phyloP scores from a whole-genome alignment of 1,284 basidiomycete genomes.

The Fomitopsis pinicola region DNA sequence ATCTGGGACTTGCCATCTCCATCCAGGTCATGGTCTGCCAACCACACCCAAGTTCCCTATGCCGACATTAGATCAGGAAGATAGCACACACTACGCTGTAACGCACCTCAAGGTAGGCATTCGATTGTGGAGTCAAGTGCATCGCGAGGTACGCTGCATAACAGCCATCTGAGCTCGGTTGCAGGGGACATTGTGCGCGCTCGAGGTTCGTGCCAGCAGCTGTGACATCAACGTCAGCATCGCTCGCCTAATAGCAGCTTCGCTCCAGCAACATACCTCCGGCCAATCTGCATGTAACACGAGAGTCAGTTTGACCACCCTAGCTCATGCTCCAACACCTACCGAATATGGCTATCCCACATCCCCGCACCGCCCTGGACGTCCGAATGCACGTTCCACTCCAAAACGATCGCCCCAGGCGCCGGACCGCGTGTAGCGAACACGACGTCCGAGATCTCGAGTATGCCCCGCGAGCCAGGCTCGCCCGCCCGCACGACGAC shows the following conservation, averaged over 20 bases:
- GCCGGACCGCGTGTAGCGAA: conserved; percentile 54
- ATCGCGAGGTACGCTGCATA: conserved; percentile 57
- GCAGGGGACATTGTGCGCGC: conserved; percentile 37
- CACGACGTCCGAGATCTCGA: conserved; percentile 61
- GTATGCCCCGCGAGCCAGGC: conserved; percentile 40
- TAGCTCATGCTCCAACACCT: not conserved
- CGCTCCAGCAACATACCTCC: conserved; percentile 17
- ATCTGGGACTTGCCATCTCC: conserved; percentile 42
- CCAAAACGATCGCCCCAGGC: conserved; percentile 64
- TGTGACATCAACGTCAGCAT: conserved; percentile 2
- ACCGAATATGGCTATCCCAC: conserved; percentile 65
- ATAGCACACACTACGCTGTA: not conserved
- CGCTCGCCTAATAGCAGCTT: too few relatives aligned
- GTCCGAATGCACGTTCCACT: conserved; percentile 68
- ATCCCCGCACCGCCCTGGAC: conserved; percentile 59
- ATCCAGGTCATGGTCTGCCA: conserved; percentile 74
- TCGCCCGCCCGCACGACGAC: conserved; percentile 57
- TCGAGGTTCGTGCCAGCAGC: conserved; percentile 54
- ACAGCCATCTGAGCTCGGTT: conserved; percentile 38
- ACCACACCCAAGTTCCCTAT: conserved; percentile 63
- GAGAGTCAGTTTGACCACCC: not conserved
- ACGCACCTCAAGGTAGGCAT: conserved; percentile 55
- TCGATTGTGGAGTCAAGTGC: conserved; percentile 55
- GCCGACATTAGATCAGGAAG: not conserved
- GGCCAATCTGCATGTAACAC: conserved; percentile 13